These are phyloP conservation scores for Lentithecium fluviatile DNA, from an alignment of 495 filamentous ascomycete species.

Conservation along the genomic window DNA sequence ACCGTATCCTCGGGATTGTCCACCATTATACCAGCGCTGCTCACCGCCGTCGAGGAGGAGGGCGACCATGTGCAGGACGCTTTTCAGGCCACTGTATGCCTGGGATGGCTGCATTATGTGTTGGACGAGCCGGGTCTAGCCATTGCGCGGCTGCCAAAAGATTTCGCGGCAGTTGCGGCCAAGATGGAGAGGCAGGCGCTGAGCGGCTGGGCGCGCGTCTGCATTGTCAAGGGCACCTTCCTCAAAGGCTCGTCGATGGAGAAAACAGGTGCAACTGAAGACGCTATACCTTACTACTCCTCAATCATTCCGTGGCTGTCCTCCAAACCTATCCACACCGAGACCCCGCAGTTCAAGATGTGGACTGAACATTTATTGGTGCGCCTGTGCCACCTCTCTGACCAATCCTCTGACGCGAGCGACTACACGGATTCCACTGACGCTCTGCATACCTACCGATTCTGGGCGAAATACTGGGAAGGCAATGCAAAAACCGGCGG, in stretches of 20 bases:
- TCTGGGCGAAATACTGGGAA: slow-evolving; percentile 62
- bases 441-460: slow-evolving; percentile 57
- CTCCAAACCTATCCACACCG: slow-evolving; percentile 40
- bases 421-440: slow-evolving; percentile 46
- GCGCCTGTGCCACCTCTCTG: slow-evolving; percentile 65
- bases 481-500: slow-evolving; percentile 24
- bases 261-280: slow-evolving; percentile 51
- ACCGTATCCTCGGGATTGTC: slow-evolving; percentile 53
- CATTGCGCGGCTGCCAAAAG: slow-evolving; percentile 59
- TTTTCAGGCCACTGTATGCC: slow-evolving; percentile 75
- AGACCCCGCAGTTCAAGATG: slow-evolving; percentile 58
- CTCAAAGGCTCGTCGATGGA: slow-evolving; percentile 67
- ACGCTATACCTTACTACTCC: slow-evolving; percentile 63
- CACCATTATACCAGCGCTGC: slow-evolving; percentile 58
- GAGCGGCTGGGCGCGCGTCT: slow-evolving; percentile 74
- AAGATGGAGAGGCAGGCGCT: slow-evolving; percentile 51
- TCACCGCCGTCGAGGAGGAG: slow-evolving; percentile 65
- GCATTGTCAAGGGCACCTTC: slow-evolving; percentile 73
- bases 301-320: slow-evolving; percentile 61
- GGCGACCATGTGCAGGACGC: slow-evolving; percentile 61
- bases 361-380: slow-evolving; percentile 79
- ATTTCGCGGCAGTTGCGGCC: slow-evolving; percentile 53
- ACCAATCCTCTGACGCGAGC: slow-evolving; percentile 50
- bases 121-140: slow-evolving; percentile 65
- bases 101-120: slow-evolving; percentile 80